Evolutionary conservation across 2,329 filamentous ascomycete species (phyloP).

Genomic region (Fusarium sp.): DNA sequence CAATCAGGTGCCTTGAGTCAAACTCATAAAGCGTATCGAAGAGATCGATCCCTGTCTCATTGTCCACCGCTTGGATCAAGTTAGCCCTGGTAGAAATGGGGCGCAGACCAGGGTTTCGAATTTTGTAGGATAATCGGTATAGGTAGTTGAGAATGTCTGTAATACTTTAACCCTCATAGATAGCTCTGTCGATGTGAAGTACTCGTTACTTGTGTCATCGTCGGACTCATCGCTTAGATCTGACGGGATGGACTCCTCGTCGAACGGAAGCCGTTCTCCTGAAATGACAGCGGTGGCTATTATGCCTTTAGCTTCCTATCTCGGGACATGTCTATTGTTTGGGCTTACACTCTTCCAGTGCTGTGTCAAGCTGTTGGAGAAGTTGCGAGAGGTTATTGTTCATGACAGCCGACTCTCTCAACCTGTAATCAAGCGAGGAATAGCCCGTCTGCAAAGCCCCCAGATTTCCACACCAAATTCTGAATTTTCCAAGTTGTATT

Average conservation of each 20-base stretch:
- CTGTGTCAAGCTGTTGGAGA: background rate
- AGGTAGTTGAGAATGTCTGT: background rate
- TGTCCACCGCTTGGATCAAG: background rate
- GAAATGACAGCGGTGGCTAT: background rate
- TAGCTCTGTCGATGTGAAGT: background rate
- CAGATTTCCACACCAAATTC: background rate
- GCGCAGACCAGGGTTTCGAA: accelerated
- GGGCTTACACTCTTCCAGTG: background rate
- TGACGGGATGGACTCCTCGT: background rate
- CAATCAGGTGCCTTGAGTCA: background rate
- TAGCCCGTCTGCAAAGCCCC: background rate
- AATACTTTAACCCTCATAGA: background rate
- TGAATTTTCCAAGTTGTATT: background rate
- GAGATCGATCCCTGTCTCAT: background rate
- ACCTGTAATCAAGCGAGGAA: background rate
- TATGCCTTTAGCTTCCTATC: accelerated
- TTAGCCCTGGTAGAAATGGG: accelerated
- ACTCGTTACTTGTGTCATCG: background rate
- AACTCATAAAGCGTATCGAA: background rate
- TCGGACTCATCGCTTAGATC: background rate
- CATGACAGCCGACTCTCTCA: background rate
- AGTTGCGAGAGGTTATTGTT: background rate
- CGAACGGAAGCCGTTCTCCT: background rate
- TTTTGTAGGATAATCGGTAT: background rate
- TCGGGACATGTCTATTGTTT: accelerated